phyloP scores from a whole-genome alignment of 805 yeast species.

The Pichia eremophila region DNA sequence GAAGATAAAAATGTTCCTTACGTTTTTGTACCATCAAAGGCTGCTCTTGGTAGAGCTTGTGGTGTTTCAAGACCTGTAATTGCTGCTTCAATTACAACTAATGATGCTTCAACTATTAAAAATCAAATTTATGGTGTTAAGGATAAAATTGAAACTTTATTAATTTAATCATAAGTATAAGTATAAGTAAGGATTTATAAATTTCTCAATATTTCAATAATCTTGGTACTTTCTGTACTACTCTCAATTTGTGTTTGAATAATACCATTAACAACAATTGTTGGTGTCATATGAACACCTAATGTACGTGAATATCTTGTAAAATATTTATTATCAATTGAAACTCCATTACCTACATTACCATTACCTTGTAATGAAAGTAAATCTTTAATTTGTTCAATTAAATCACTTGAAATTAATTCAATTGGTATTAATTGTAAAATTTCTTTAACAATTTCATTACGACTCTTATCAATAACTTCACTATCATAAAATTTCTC shows the following conservation, averaged over 20 bases:
- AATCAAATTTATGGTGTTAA: slow-evolving; percentile 94
- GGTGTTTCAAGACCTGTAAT: slow-evolving; percentile 99
- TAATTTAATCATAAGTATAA: slow-evolving; percentile 58
- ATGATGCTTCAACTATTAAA: slow-evolving; percentile 96
- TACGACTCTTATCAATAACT: slow-evolving; percentile 43
- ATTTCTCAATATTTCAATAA: slow-evolving; percentile 31
- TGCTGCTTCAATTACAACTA: slow-evolving; percentile 96
- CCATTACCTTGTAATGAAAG: slow-evolving; percentile 17
- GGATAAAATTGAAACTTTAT: slow-evolving; percentile 97
- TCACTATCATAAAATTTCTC: slow-evolving; percentile 53
- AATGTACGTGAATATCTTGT: slow-evolving; percentile 64
- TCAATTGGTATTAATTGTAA: slow-evolving; percentile 16
- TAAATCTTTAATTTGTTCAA: no score
- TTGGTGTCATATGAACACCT: slow-evolving; percentile 81
- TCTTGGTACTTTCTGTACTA: slow-evolving; percentile 42
- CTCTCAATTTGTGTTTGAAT: slow-evolving; percentile 49
- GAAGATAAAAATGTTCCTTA: slow-evolving; percentile 99
- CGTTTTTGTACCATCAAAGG: slow-evolving; percentile 96
- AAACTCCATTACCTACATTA: slow-evolving; percentile 51
- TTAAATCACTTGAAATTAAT: no score
- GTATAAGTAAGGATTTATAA: no score
- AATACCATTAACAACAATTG: slow-evolving; percentile 64
- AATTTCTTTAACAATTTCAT: slow-evolving; percentile 44
- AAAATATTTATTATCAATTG: slow-evolving; percentile 62
- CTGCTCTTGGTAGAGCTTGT: slow-evolving; percentile 99